Base-by-base conservation (phyloP, 1,139 yeast species). In the Scheffersomyces lignicola region DNA sequence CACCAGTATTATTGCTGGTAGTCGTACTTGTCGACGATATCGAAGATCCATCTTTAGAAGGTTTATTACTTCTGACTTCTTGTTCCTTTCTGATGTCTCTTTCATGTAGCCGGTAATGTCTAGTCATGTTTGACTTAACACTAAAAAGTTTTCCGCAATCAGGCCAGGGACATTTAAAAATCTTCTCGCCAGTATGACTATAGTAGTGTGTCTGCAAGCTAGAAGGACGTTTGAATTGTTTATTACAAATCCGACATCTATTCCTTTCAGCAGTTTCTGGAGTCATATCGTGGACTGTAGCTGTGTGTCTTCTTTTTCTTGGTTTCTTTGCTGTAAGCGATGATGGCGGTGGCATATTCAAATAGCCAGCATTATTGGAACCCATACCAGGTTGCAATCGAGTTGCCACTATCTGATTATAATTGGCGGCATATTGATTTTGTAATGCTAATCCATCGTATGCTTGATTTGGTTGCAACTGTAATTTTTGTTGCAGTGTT, bases 131-230 rank as follows among this genome's bases (percentile, higher is more conserved):
- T 20, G 89, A 80, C 42, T 86, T 78, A 12, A 88, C 96, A 20
- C 81, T 74, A 57, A 88, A 88, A n/a, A 69, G 52, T 44, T 83
- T 76, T 1, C 80, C 82, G 58, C 96, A 88, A 17, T 73, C 74
- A 1, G 62, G 65, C 73, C 80, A 77, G 8, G 75, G 75, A 54
- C 96, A 88, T 41, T 62, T 63, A 60, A 75, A 85, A 17, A 92
- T 87, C 56, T 84, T 85, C 52, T 84, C 92, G 4, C 96, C 96
- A 0, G 96, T 86, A 54, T 88, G 96, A 3, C 88, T 80, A 54
- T 84, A 82, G 60, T 77, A 72, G 60, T 88, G 96, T 3, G 92
- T 86, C 49, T 79, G 83, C 39, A 87, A 65, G 2, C 92, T 83
- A 8, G 88, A 80, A 2, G 96, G 95, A 40, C 96, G 69, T 35